Conservation (phyloP, 768 basidiomycete species). For the Boletus sensibilis region DNA sequence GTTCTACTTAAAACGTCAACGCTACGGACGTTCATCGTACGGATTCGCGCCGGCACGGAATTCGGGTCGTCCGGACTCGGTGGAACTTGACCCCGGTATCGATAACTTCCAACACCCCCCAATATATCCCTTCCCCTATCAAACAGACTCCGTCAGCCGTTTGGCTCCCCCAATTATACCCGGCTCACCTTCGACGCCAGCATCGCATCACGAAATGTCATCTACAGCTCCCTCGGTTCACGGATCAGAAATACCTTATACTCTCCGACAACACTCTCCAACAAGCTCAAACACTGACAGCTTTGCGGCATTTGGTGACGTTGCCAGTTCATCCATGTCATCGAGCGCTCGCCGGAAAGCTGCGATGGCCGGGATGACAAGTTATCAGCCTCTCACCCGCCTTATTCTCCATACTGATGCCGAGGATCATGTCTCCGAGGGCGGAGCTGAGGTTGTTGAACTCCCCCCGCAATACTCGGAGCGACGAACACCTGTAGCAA, state of each 20-base stretch:
- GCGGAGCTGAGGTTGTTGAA: slow-evolving; percentile 58
- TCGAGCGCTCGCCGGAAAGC: slow-evolving; percentile 54
- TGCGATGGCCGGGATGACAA: slow-evolving; percentile 46
- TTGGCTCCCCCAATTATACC: slow-evolving; percentile 14
- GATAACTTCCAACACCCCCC: slow-evolving; percentile 35
- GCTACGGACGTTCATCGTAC: slow-evolving; percentile 27
- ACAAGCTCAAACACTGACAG: slow-evolving; percentile 22
- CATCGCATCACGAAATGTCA: slow-evolving; percentile 6
- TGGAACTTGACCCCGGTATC: slow-evolving; percentile 36
- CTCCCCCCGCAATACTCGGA: slow-evolving; percentile 75
- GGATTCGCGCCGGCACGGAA: slow-evolving; percentile 26
- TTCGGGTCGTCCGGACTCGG: slow-evolving; percentile 35
- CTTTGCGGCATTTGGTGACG: slow-evolving; percentile 20
- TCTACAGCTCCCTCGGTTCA: slow-evolving; percentile 7
- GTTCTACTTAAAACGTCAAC: slow-evolving; percentile 45
- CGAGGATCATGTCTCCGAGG: slow-evolving; percentile 50
- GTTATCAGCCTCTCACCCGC: slow-evolving; percentile 45
- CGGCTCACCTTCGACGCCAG: background rate
- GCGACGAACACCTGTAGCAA: slow-evolving; percentile 33
- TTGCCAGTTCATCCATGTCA: slow-evolving; percentile 23
- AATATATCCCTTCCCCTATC: slow-evolving; percentile 34
- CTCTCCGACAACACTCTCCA: slow-evolving; percentile 15
- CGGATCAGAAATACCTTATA: slow-evolving; percentile 6
- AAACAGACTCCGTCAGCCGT: slow-evolving; percentile 19
- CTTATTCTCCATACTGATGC: slow-evolving; percentile 70